Conservation (phyloP, 139 green algal genomes). For the Picochlorum sp. region DNA sequence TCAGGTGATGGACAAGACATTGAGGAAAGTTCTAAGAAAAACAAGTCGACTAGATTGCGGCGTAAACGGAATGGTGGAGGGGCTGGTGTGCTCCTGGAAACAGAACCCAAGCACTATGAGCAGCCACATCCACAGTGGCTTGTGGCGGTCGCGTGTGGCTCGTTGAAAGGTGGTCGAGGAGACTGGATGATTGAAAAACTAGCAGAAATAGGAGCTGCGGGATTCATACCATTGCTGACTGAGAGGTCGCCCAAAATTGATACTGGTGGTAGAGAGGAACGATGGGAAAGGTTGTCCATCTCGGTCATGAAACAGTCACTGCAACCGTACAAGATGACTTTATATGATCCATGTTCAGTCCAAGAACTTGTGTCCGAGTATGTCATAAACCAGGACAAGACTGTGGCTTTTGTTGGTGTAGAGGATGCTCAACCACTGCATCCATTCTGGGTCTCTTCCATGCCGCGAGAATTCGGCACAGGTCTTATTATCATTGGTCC, state of each 20-base stretch:
- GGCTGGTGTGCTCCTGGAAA: not conserved
- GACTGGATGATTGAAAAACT: conserved; percentile 90
- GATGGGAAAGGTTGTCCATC: conserved; percentile 63
- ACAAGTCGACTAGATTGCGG: not conserved
- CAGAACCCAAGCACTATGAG: not conserved
- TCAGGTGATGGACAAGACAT: not conserved
- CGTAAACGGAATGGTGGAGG: not conserved
- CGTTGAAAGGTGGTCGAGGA: conserved; percentile 68
- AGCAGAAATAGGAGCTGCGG: conserved; percentile 68
- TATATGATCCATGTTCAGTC: conserved; percentile 34
- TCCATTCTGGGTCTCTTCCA: conserved; percentile 7
- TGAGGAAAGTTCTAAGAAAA: not conserved
- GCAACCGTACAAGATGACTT: conserved; percentile 42
- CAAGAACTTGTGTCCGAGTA: conserved; percentile 14
- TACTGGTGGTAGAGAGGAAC: conserved; percentile 16
- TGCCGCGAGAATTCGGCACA: not conserved
- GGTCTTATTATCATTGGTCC: conserved; percentile 67
- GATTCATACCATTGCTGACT: conserved; percentile 68
- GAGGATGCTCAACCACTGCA: conserved; percentile 41
- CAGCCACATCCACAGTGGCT: not conserved
- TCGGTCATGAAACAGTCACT: conserved; percentile 82
- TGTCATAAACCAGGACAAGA: not conserved
- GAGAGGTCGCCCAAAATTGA: conserved; percentile 38
- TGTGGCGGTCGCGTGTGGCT: conserved; percentile 44
- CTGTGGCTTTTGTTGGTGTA: conserved; percentile 29